Evolutionary conservation across 2,329 filamentous ascomycete species (phyloP).

Genomic region (Lasiodiplodia theobromae): DNA sequence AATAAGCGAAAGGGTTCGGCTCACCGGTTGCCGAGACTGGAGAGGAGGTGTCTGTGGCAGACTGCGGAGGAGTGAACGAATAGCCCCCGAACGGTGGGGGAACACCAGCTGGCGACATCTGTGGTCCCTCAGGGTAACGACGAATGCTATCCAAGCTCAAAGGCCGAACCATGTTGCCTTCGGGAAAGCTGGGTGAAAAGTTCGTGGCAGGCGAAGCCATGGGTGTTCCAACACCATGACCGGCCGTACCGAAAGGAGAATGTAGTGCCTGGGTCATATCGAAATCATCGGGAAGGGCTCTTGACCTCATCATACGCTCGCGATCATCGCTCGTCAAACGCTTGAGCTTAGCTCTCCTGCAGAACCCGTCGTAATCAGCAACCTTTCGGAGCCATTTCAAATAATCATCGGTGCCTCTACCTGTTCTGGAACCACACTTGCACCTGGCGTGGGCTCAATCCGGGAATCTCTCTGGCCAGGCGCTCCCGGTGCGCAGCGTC

Average conservation of each 20-base stretch:
- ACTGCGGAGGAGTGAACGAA: constrained; percentile 66
- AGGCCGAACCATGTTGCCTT: constrained; percentile 70
- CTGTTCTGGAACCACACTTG: constrained; percentile 99
- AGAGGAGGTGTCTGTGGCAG: constrained; percentile 56
- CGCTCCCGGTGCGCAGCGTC: constrained; percentile 90
- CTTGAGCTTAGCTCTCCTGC: constrained; percentile 67
- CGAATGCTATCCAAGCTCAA: constrained; percentile 73
- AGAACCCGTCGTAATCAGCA: background rate
- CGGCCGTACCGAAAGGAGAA: constrained; percentile 57
- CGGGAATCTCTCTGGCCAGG: constrained; percentile 87
- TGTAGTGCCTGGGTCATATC: constrained; percentile 67
- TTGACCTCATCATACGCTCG: constrained; percentile 66
- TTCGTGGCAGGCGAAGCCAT: constrained; percentile 53
- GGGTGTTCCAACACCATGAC: constrained; percentile 54
- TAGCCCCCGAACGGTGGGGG: constrained; percentile 73
- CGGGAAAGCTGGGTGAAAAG: constrained; percentile 50
- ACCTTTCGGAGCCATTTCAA: background rate
- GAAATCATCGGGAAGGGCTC: constrained; percentile 66
- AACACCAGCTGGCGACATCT: constrained; percentile 71
- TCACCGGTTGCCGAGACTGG: constrained; percentile 52
- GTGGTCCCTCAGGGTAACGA: constrained; percentile 68
- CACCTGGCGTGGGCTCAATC: constrained; percentile 88
- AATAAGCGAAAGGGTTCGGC: constrained; percentile 50
- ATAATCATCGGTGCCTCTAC: constrained; percentile 59
- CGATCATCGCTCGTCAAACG: constrained; percentile 67